Evolutionary conservation across 2,329 filamentous ascomycete genomes (phyloP).

Genomic region (Penicillium capsulatum): DNA sequence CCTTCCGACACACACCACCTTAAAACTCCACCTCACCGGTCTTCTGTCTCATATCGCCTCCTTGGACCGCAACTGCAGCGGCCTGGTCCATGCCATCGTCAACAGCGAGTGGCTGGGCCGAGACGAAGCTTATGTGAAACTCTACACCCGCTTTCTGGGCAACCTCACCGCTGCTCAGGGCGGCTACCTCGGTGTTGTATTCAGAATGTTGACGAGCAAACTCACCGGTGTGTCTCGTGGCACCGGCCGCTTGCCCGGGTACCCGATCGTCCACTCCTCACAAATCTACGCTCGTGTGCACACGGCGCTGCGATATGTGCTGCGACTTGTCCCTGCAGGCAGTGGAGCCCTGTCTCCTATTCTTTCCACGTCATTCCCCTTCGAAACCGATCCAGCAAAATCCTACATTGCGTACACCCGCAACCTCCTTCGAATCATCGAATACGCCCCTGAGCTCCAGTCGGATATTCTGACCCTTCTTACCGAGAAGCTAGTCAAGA

Average conservation of each 20-base stretch:
- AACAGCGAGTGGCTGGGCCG: constrained; percentile 59
- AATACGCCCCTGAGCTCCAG: constrained; percentile 72
- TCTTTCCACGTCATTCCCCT: constrained; percentile 67
- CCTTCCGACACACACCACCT: constrained; percentile 48
- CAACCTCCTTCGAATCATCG: constrained; percentile 72
- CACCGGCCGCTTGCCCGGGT: constrained; percentile 51
- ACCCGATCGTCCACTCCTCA: constrained; percentile 56
- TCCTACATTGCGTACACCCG: constrained; percentile 83
- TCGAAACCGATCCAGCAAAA: constrained; percentile 68
- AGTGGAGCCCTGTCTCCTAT: constrained; percentile 65
- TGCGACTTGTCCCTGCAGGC: constrained; percentile 77
- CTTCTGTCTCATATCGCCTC: constrained; percentile 54
- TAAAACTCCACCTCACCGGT: constrained; percentile 58
- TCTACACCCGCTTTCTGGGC: constrained; percentile 55
- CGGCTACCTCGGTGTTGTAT: constrained; percentile 67
- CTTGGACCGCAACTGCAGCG: constrained; percentile 54
- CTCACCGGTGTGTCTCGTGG: constrained; percentile 61
- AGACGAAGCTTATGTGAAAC: constrained; percentile 55
- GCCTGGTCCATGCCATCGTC: constrained; percentile 56
- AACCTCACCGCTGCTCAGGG: constrained; percentile 77
- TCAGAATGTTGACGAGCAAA: constrained; percentile 75
- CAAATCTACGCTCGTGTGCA: constrained; percentile 72
- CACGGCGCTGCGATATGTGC: constrained; percentile 67
- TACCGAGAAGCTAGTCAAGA: constrained; percentile 81
- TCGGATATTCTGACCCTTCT: constrained; percentile 79